phyloP scores from a whole-genome alignment of 2,329 filamentous ascomycete genomes.

The Colletotrichum sp. region DNA sequence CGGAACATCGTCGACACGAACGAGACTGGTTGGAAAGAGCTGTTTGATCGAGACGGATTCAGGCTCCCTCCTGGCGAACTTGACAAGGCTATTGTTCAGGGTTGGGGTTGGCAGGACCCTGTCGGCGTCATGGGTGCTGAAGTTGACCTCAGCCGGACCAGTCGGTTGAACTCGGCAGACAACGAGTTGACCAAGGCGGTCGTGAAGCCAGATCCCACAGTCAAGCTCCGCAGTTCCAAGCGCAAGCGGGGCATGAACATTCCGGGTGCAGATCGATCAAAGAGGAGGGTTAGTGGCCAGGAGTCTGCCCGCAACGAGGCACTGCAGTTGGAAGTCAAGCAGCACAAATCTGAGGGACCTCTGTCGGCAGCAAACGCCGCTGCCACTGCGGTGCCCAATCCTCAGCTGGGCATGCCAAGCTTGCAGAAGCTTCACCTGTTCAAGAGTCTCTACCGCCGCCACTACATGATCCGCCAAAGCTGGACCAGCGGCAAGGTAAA shows the following conservation, averaged over 20 bases:
- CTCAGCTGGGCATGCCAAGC: conserved; percentile 77
- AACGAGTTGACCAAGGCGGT: conserved; percentile 50
- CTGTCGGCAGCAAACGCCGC: conserved; percentile 87
- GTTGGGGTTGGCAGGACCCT: conserved; percentile 98
- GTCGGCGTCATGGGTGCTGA: conserved; percentile 78
- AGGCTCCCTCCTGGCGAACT: conserved; percentile 81
- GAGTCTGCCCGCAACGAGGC: conserved; percentile 51
- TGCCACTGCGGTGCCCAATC: conserved; percentile 81
- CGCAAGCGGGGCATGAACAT: conserved; percentile 58
- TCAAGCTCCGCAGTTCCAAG: conserved; percentile 57
- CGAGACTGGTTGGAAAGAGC: conserved; percentile 93
- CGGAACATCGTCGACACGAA: conserved; percentile 88
- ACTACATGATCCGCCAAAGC: conserved; percentile 86
- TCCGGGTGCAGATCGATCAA: conserved; percentile 54
- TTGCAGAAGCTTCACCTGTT: conserved; percentile 88
- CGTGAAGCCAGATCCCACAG: conserved; percentile 45
- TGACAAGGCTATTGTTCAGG: conserved; percentile 83
- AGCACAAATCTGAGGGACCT: conserved; percentile 77
- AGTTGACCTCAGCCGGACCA: conserved; percentile 73
- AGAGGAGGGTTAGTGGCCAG: conserved; percentile 57
- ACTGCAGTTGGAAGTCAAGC: conserved; percentile 43
- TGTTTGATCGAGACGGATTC: conserved; percentile 87
- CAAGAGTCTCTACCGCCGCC: conserved; percentile 94
- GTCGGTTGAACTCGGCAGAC: conserved; percentile 57
- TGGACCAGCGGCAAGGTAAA: conserved; percentile 90